Evolutionary conservation across 257 asterid species (phyloP), one percentile per base, ranked within the genome.

Genomic region (Lantana camara): DNA sequence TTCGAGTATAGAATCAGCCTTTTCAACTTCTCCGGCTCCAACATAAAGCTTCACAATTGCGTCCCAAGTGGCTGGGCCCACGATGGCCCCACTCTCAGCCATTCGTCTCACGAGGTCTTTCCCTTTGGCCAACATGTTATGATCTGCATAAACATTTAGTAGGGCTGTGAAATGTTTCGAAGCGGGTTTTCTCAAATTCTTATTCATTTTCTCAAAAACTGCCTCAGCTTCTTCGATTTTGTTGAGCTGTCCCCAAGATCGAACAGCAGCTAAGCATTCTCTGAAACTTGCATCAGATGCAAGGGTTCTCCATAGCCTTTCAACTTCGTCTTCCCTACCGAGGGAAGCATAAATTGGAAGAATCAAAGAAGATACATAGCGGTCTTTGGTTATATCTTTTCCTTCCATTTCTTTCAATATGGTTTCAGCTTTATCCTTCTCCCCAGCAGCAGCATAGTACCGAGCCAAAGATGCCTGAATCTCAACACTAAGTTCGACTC

Each of bases 361-460:
- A 40, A 91, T 38, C 21, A 48, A 8, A 22, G 34, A 77, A 72
- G 75, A 72, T 32, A 71, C 72, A 81, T 80, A 75, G 16, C 88
- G 91, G 2, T 59, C 84, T 55, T 71, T 60, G 17, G 30, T 64
- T 44, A 61, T 14, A 70, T 77, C 66, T 9, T 40, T 75, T 42
- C 85, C 90, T 76, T 83, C 97, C 74, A 92, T 68, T 66, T 87
- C 93, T 73, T 80, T 79, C 78, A 87, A 59, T n/a, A 89, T 16
- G 16, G 74, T 80, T 79, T 80, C 91, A 0, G 97, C 92, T 74
- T 89, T 89, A 24, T 73, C 95, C 55, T 80, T 79, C 1, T 69
- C 63, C 32, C 90, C 85, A 35, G 41, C 74, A 61, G 56, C 34
- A 7, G 75, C 69, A 56, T 86, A 91, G 70, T 79, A 70, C 57